Evolutionary conservation across 1,284 basidiomycete genomes (phyloP), one percentile per base, ranked within the genome.

Genomic region (Volvariella surrecta): DNA sequence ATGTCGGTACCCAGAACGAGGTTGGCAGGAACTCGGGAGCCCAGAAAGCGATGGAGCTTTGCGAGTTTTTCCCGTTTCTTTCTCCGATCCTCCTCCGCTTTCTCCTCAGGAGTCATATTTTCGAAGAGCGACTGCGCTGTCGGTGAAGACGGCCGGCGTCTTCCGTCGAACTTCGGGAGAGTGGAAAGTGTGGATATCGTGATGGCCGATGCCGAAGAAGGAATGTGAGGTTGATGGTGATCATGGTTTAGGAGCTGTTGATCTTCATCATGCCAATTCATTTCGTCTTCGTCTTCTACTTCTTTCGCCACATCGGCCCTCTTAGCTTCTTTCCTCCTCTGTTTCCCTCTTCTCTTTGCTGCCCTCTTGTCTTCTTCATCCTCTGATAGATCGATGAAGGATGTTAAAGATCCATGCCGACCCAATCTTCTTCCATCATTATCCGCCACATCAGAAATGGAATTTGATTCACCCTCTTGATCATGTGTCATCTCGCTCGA

Each of bases 41-140:
- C 87, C 21, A 89, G 70, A 63, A 81, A 88, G 35, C 87, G 82
- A 59, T 89, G 83, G 4, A 89, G 69, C 57, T 80, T 88, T 3
- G 82, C 81, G 24, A 89, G 65, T 52, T 78, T 79, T 52, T 84
- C 82, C 40, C 86, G 71, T 57, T 82, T 85, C 48, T 75, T 70
- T 45, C 75, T 68, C 48, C 74, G 71, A 46, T 82, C 76, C 20
- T 74, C 72, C 45, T 85, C 79, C 16, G 65, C 71, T 48, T 64
- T 67, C 47, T 70, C 68, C 44, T 78, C 72, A 24, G 70, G 62
- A 42, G 70, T 64, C 55, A 78, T 54, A 44, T 62, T 69, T 49
- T 77, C 74, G 45, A 66, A 64, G 39, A 74, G 52, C 37, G 73
- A 74, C 39, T 67, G 68, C 11, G 62, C 58, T 24, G 68, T 64